phyloP scores from a whole-genome alignment of 129 eudicot genomes.

The Flaveria ramosissima region DNA sequence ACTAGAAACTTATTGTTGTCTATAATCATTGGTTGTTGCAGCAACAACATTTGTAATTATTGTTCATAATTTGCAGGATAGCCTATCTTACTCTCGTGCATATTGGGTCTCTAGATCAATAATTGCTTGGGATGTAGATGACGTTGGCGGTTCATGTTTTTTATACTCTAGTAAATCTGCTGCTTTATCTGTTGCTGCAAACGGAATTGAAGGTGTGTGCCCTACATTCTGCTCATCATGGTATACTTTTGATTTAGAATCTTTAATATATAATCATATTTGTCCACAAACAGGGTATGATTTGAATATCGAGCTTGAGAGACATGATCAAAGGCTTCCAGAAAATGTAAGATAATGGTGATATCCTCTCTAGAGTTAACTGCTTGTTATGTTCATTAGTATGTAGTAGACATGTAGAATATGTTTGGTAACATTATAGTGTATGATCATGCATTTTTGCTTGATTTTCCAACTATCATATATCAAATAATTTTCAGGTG shows the following conservation, averaged over 20 bases:
- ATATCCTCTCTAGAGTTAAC: neutral
- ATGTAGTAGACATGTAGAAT: neutral
- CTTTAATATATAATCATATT: slow-evolving; percentile 4
- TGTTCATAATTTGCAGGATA: slow-evolving; percentile 56
- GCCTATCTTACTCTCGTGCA: slow-evolving; percentile 57
- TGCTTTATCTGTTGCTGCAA: slow-evolving; percentile 45
- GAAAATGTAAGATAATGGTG: slow-evolving; percentile 45
- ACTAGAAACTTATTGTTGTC: neutral
- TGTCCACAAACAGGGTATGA: slow-evolving; percentile 60
- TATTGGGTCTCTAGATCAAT: slow-evolving; percentile 71
- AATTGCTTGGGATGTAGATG: slow-evolving; percentile 81
- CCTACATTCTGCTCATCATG: neutral
- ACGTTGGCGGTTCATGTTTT: slow-evolving; percentile 55
- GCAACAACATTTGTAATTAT: neutral
- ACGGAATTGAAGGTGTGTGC: slow-evolving; percentile 61
- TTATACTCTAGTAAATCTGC: slow-evolving; percentile 74
- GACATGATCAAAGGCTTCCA: slow-evolving; percentile 54
- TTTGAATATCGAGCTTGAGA: slow-evolving; percentile 55
- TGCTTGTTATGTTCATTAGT: neutral
- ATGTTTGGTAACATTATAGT: neutral
- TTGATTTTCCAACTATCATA: slow-evolving; percentile 12
- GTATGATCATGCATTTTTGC: slow-evolving; percentile 6
- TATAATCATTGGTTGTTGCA: neutral
- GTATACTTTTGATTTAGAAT: slow-evolving; percentile 16
- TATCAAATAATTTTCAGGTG: slow-evolving; percentile 46